These are phyloP conservation scores for Suhomyces bokatorum DNA, from an alignment of 1,139 yeast genomes.

Conservation along the genomic window DNA sequence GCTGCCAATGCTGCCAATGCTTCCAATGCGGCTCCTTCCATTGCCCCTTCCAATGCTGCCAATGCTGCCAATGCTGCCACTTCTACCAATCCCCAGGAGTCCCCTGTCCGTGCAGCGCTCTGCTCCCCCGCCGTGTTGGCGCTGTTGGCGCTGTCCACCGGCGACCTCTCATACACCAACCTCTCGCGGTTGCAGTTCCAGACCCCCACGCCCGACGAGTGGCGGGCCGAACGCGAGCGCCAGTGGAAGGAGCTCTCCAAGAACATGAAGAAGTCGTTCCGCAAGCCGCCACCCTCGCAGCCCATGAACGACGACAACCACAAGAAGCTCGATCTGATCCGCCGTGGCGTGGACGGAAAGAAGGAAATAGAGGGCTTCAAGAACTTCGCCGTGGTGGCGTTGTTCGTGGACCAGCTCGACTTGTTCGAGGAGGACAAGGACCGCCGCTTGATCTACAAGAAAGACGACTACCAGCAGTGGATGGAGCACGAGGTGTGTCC, in stretches of 20 bases:
- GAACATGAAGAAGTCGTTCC: constrained; percentile 59
- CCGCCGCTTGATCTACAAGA: constrained; percentile 54
- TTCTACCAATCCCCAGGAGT: too few species aligned
- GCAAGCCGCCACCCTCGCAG: constrained; percentile 71
- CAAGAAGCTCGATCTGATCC: constrained; percentile 64
- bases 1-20: too few species aligned
- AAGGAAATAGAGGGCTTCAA: constrained; percentile 66
- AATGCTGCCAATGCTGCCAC: too few species aligned
- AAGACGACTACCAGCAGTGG: constrained; percentile 66
- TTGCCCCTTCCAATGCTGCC: too few species aligned
- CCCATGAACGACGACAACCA: constrained; percentile 56
- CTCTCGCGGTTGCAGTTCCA: constrained; percentile 27
- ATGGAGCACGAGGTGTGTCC: constrained; percentile 79
- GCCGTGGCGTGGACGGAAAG: constrained; percentile 83
- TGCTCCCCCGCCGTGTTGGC: constrained; percentile 29
- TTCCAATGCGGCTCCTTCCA: too few species aligned
- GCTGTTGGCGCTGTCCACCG: constrained; percentile 12
- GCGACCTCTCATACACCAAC: constrained; percentile 32
- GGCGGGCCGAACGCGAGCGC: constrained; percentile 61
- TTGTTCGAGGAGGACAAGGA: constrained; percentile 60
- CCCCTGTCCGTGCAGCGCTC: constrained; percentile 21
- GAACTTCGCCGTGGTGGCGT: constrained; percentile 67
- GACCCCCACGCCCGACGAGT: constrained; percentile 62
- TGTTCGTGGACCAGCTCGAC: constrained; percentile 76
- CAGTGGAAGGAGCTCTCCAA: constrained; percentile 66